Evolutionary conservation across 176 grass and related monocot genomes (phyloP), one percentile per base, ranked within the genome.

Genomic region (Phragmites australis): DNA sequence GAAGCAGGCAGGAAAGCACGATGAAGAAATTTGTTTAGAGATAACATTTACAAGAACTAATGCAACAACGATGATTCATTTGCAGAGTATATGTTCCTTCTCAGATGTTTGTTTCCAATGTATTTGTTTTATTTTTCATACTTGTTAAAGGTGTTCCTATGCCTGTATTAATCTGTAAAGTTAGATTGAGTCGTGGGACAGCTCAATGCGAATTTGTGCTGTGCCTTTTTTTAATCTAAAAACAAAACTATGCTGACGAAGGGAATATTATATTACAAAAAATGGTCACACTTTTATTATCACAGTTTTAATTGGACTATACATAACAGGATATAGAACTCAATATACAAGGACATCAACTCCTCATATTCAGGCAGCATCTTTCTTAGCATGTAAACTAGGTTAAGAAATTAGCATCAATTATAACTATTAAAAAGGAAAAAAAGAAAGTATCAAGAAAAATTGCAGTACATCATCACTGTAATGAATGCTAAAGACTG

Each of bases 391-490:
- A 76, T 69, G 25, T 9, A 55, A 41, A 73, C 0, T 50, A 53
- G 15, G 21, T 21, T 43, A 67, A 76, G 17, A 76, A 81, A 42
- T 41, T 76, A 37, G 19, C 18, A 68, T 57, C 9, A 12, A 41
- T 41, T 37, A 68, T 46, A 27, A 60, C 8, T 34, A 68, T 46
- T 66, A 66, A 53, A 58, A 46, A 59, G 29, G 19, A 74, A 80
- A 74, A 17, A 8, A 53, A 21, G 16, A 42, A 53, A 83, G 6
- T 23, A 66, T 43, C 27, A 84, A 25, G 15, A 77, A 68, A 0
- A 67, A 49, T 9, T 59, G 21, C 58, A 75, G 30, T 19, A 39
- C 23, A 76, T 21, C 46, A 70, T 62, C 25, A 52, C 46, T 87
- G 63, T 19, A 70, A 52, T 70, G 2, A 62, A 55, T 76, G 11